Base-by-base conservation (phyloP, 2,329 filamentous ascomycete genomes). In the Colletotrichum lindemuthianum region DNA sequence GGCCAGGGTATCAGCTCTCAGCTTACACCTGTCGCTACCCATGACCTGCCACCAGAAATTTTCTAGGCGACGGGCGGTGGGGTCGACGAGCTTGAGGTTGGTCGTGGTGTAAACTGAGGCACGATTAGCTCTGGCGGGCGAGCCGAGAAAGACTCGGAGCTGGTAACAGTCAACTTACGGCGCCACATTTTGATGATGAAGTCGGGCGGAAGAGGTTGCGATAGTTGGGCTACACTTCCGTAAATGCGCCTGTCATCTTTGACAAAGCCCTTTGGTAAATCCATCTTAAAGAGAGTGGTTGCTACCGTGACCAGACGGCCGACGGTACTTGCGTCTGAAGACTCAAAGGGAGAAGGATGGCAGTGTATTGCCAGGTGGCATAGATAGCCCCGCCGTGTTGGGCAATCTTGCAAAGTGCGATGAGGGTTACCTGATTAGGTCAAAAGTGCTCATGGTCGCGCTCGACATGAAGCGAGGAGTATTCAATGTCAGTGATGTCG, bases 21-120 rank as follows among this genome's bases (percentile, higher is more conserved):
- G 77, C 57, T 80, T 72, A 39, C 83, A 80, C 34, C 83, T 78
- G 67, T 87, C 78, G 69, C 87, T 89, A 39, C 86, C 86, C 81
- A 86, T 86, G 58, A 89, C 85, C 70, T 88, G 86, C 83, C 86
- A 89, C 87, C 87, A 90, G 69, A 88, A 88, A 70, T 88, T 86
- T 71, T 89, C 87, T 16, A 89, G 76, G 15, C 87, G 85, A 63
- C 83, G 84, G 34, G 86, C 86, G 3, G 86, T 89, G n/a, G 87
- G 87, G 69, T 89, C 86, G 64, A 82, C 79, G 37, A 88, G 79
- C 68, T 82, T 82, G 70, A 85, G 84, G 67, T 84, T 84, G 13
- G 85, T 89, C 36, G 82, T 86, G 10, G 86, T 87, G 69, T 88
- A 89, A 6, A 87, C 87, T 89, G 68, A 15, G 36, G 44, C 6